Conservation (phyloP, 805 yeast species). For the Saturnispora besseyi region DNA sequence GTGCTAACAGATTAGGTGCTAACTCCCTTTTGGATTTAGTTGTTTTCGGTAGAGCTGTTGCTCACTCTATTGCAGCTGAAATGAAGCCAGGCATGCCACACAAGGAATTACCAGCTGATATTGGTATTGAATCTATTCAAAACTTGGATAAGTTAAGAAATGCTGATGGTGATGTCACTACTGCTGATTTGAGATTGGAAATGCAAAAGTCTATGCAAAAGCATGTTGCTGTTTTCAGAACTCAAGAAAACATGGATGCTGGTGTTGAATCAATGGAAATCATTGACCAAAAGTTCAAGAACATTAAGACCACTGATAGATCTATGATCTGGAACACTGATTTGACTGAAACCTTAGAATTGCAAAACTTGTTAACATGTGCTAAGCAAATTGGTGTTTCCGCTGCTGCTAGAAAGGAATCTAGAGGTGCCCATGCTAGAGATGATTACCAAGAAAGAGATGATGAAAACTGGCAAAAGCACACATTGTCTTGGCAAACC, state of each 20-base stretch:
- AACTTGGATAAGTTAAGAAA: slow-evolving; percentile 84
- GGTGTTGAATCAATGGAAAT: slow-evolving; percentile 75
- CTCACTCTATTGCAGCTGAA: slow-evolving; percentile 80
- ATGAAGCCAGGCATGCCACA: slow-evolving; percentile 86
- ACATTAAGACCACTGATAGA: slow-evolving; percentile 85
- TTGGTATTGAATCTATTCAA: slow-evolving; percentile 84
- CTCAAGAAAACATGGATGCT: slow-evolving; percentile 80
- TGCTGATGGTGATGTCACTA: slow-evolving; percentile 71
- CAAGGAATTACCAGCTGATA: slow-evolving; percentile 70
- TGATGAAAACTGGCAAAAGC: slow-evolving; percentile 97
- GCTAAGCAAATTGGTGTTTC: slow-evolving; percentile 92
- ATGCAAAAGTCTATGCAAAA: slow-evolving; percentile 97
- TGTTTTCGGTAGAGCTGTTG: slow-evolving; percentile 97
- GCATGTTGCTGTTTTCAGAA: slow-evolving; percentile 95
- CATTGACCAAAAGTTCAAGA: slow-evolving; percentile 65
- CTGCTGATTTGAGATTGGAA: slow-evolving; percentile 80
- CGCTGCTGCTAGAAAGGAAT: slow-evolving; percentile 92
- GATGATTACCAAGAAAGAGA: slow-evolving; percentile 96
- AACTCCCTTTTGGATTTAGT: slow-evolving; percentile 94
- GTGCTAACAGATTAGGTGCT: slow-evolving; percentile 99
- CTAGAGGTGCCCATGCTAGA: slow-evolving; percentile 99
- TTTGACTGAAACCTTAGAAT: slow-evolving; percentile 89
- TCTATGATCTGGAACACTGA: slow-evolving; percentile 99
- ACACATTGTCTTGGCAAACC: slow-evolving; percentile 86
- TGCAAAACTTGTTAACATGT: slow-evolving; percentile 93